Conservation (phyloP, 306 rosid species). For the Lablab purpureus region DNA sequence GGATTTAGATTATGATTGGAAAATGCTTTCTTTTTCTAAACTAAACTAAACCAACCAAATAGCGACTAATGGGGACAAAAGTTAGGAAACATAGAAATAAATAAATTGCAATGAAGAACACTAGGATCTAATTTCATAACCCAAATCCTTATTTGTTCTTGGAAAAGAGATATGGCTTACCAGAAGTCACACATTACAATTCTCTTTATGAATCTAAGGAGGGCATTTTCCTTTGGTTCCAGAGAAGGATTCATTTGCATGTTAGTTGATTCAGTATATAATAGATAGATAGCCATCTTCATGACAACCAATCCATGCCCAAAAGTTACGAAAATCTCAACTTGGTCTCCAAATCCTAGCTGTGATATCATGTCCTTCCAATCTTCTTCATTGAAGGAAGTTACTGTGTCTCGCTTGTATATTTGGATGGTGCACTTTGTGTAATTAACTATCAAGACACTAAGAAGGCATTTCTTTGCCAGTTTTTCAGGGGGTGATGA, state of each 20-base stretch:
- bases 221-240: background rate
- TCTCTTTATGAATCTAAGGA: background rate
- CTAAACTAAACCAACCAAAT: no score
- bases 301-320: constrained; percentile 1
- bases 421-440: constrained; percentile 24
- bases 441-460: constrained; percentile 7
- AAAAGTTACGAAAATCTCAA: constrained; percentile 22
- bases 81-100: no score
- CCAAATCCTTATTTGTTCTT: no score
- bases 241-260: background rate
- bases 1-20: no score
- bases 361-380: background rate
- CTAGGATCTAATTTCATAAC: background rate
- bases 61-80: no score
- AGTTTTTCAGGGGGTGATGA: background rate
- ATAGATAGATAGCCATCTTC: background rate
- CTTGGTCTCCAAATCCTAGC: constrained; percentile 3
- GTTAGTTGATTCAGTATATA: background rate
- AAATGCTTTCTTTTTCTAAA: no score
- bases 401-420: constrained; percentile 26
- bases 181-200: background rate
- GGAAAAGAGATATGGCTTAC: background rate
- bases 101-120: no score
- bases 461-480: background rate
- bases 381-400: constrained; percentile 20